Evolutionary conservation across 305 asterid species (phyloP), one percentile per base, ranked within the genome.

Genomic region (Solanum chacoense): DNA sequence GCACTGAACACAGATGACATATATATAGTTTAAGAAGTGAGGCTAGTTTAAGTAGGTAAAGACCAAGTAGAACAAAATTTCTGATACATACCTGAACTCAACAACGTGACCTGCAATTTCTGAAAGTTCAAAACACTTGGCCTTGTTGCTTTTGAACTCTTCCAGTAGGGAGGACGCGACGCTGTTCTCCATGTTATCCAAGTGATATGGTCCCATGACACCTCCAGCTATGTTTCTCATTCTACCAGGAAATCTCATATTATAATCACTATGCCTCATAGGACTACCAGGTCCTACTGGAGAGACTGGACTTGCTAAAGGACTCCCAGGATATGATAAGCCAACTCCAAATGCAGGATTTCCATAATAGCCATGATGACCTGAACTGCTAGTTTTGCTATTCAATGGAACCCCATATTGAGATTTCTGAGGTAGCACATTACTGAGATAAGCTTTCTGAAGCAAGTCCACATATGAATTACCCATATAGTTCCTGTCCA

Each of bases 101-200:
- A 98, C 99, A 79, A 98, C 99, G 87, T 98, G 99, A 32, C 98
- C 98, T 26, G 93, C 93, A 88, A 98, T 98, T 91, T 95, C 99
- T 1, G 96, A 92, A 71, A 98, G 99, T 87, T 98, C 99, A 92
- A 96, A 96, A 90, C 98, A 94, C 88, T 90, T 96, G 22, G 99
- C 91, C 90, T 98, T 98, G 91, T 98, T 98, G 92, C 98, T 95
- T 95, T 98, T 98, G 87, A 98, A 98, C 96, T 98, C 99, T 90
- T 98, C 99, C 84, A 98, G 91, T 89, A 98, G 91, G 73, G 99
- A 93, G 73, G 98, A 95, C 20, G 92, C 95, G 86, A 94, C 94
- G 91, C 89, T 90, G 87, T 87, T 91, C 28, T 98, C 99, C 92
- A 92, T 89, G 88, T 90, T 94, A 92, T 96, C 98, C 94, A 96